Evolutionary conservation across 2,329 filamentous ascomycete species (phyloP).

Genomic region (Cordyceps cateniannulata): DNA sequence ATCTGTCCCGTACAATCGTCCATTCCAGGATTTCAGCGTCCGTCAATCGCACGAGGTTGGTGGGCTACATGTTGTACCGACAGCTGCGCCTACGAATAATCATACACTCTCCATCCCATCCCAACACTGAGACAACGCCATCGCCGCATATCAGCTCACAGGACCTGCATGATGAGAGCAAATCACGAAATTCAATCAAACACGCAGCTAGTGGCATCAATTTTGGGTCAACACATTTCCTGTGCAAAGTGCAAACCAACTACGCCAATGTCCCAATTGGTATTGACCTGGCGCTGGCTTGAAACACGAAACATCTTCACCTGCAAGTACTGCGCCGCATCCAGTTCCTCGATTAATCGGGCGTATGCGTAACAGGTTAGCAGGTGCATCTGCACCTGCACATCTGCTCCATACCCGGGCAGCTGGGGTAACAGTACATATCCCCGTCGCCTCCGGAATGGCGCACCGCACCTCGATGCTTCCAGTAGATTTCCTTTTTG

Average conservation of each 20-base stretch:
- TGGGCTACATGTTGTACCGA: background rate
- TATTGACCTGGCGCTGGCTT: background rate
- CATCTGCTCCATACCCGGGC: background rate
- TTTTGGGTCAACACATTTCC: background rate
- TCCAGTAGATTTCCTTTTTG: conserved; percentile 8
- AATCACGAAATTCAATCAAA: background rate
- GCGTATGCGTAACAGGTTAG: background rate
- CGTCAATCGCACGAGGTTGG: background rate
- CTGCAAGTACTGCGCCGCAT: conserved; percentile 4
- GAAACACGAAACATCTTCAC: background rate
- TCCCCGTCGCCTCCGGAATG: background rate
- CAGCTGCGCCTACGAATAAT: background rate
- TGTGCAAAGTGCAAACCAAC: background rate
- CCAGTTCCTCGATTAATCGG: background rate
- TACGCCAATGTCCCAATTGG: background rate
- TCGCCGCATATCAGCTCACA: background rate
- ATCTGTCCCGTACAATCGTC: background rate
- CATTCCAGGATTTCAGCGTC: background rate
- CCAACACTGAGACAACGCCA: background rate
- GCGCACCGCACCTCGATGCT: background rate
- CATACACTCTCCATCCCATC: background rate
- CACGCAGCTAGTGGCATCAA: no score
- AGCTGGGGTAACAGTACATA: background rate
- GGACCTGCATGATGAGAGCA: background rate
- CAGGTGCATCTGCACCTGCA: background rate